A percentile compares a stretch with the other conserved stretches of the same genome.
phyloP scores from a whole-genome alignment of 2,329 filamentous ascomycete genomes.

The Orbilia brochopaga region DNA sequence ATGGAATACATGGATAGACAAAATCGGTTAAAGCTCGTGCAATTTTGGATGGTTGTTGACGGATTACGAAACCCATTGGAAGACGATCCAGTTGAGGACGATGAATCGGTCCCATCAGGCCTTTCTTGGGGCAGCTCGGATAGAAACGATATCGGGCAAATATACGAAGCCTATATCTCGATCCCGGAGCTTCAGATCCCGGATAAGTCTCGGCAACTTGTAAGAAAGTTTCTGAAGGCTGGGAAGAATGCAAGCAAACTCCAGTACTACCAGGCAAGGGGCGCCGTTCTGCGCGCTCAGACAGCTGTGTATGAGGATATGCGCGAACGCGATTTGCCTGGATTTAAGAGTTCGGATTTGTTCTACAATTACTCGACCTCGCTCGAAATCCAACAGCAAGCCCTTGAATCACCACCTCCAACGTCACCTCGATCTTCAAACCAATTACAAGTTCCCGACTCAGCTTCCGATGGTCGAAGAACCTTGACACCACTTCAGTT shows the following conservation, averaged over 20 bases:
- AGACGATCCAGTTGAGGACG: constrained; percentile 74
- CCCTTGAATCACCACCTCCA: constrained; percentile 21
- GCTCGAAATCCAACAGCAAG: constrained; percentile 65
- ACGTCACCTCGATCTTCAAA: constrained; percentile 30
- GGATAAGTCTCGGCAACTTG: constrained; percentile 70
- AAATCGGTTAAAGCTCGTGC: constrained; percentile 82
- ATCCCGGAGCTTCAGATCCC: constrained; percentile 81
- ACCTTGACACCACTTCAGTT: constrained; percentile 27
- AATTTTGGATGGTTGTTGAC: constrained; percentile 98
- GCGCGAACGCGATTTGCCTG: constrained; percentile 77
- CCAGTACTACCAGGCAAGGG: constrained; percentile 82
- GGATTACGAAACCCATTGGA: constrained; percentile 93
- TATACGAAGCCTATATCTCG: constrained; percentile 85
- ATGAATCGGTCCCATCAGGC: constrained; percentile 66
- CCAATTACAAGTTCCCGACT: constrained; percentile 32
- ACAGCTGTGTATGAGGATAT: constrained; percentile 83
- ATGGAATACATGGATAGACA: constrained; percentile 99
- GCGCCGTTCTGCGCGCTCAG: constrained; percentile 80
- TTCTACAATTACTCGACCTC: constrained; percentile 96
- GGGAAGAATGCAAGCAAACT: constrained; percentile 76
- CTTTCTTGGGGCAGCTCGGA: constrained; percentile 81
- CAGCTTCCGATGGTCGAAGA: constrained; percentile 31
- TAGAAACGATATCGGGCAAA: constrained; percentile 84
- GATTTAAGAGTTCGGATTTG: constrained; percentile 89
- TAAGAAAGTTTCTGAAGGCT: constrained; percentile 78